These are phyloP conservation scores for Chytridium lagenaria DNA, from an alignment of 371 early-diverging fungal species.

Conservation along the genomic window DNA sequence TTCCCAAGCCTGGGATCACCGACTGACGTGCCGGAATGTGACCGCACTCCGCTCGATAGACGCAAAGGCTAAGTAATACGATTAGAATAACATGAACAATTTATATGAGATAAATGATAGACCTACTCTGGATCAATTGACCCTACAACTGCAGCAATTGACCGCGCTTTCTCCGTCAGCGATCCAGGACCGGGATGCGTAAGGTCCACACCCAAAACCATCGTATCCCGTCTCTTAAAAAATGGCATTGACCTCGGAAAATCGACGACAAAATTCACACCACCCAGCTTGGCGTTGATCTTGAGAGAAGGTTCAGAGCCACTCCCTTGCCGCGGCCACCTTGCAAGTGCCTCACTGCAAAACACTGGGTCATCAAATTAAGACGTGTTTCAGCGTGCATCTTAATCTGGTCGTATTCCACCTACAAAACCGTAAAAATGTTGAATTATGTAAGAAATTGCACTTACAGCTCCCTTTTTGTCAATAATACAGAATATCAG, in stretches of 20 bases:
- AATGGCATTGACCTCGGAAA: constrained; percentile 3
- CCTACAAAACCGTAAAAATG: constrained; percentile 42
- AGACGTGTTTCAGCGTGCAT: constrained; percentile 84
- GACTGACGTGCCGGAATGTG: background rate
- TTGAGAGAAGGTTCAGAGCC: constrained; percentile 49
- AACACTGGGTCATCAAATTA: constrained; percentile 88
- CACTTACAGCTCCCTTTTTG: constrained; percentile 35
- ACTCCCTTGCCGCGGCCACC: constrained; percentile 22
- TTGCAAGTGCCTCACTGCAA: constrained; percentile 53
- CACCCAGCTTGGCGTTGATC: constrained; percentile 58
- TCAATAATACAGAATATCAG: constrained; percentile 35
- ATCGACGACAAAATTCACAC: constrained; percentile 46
- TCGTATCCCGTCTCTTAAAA: constrained; percentile 65
- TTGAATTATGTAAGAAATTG: too few relatives aligned
- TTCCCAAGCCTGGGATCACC: background rate
- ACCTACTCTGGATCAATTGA: constrained; percentile 76
- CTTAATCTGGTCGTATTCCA: constrained; percentile 91
- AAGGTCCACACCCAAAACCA: constrained; percentile 91
- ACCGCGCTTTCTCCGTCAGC: constrained; percentile 59
- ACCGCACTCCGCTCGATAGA: background rate
- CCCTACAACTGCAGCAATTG: constrained; percentile 84
- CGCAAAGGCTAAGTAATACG: background rate
- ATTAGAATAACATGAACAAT: too few relatives aligned
- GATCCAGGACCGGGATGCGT: constrained; percentile 73
- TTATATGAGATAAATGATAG: too few relatives aligned